phyloP scores from a whole-genome alignment of 352 stramenopile genomes.

The Phytophthora sansomeana region DNA sequence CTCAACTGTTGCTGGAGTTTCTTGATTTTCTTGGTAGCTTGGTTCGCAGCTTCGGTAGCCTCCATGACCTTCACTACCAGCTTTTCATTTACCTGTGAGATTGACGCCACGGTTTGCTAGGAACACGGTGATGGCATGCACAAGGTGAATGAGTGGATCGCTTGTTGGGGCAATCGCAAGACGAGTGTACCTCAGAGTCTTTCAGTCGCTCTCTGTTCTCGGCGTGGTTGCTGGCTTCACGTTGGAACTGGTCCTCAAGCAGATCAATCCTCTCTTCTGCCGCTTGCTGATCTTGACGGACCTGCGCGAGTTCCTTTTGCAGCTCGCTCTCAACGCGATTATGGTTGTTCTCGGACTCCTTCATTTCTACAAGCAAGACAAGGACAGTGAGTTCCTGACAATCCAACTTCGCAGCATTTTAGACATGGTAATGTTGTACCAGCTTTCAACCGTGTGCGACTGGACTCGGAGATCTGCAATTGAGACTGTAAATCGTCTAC shows the following conservation, averaged over 20 bases:
- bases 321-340: conserved; percentile 46
- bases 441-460: conserved; percentile 41
- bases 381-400: conserved; percentile 2
- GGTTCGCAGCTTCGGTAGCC: conserved; percentile 59
- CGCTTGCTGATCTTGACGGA: conserved; percentile 39
- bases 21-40: conserved; percentile 64
- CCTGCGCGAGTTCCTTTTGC: conserved; percentile 35
- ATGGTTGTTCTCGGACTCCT: conserved; percentile 40
- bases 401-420: background rate
- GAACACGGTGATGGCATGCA: background rate
- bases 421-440: conserved; percentile 28
- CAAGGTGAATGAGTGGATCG: background rate
- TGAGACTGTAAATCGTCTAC: conserved; percentile 59
- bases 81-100: conserved; percentile 81
- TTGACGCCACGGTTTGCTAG: conserved; percentile 69
- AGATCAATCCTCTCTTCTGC: conserved; percentile 44
- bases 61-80: conserved; percentile 72
- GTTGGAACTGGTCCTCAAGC: conserved; percentile 49
- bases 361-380: conserved; percentile 42
- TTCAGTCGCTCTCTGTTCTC: conserved; percentile 55
- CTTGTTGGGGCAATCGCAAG: background rate
- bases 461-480: conserved; percentile 54
- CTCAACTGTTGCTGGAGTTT: conserved; percentile 62
- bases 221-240: conserved; percentile 52
- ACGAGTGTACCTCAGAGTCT: conserved; percentile 56